Evolutionary conservation across 805 yeast genomes (phyloP).

Genomic region (Cyberlindnera euphorbiiphila): DNA sequence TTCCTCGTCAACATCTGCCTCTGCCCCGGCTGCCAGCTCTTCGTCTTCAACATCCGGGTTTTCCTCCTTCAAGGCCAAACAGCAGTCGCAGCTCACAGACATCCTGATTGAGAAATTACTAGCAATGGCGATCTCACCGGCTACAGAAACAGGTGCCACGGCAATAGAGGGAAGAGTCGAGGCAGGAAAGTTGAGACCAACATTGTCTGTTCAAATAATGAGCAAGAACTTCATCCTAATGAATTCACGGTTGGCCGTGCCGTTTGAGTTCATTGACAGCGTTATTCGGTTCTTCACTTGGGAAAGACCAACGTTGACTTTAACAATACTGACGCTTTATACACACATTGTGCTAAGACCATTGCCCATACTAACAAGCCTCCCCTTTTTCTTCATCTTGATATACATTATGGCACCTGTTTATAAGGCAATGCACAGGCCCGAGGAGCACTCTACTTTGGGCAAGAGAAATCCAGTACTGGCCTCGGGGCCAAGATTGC

Average conservation of each 20-base stretch:
- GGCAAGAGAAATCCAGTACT: constrained; percentile 40
- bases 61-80: constrained; percentile 8
- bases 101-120: constrained; percentile 68
- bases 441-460: constrained; percentile 39
- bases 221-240: constrained; percentile 61
- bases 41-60: background rate
- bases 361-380: constrained; percentile 40
- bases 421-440: constrained; percentile 58
- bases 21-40: no score
- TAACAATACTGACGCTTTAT: constrained; percentile 48
- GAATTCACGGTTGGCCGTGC: constrained; percentile 57
- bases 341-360: constrained; percentile 62
- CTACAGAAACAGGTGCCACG: constrained; percentile 42
- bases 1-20: background rate
- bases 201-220: constrained; percentile 64
- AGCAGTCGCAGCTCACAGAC: constrained; percentile 45
- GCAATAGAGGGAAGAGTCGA: constrained; percentile 51
- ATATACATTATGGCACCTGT: constrained; percentile 64
- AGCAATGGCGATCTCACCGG: constrained; percentile 67
- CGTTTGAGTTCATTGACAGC: constrained; percentile 59
- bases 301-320: constrained; percentile 58
- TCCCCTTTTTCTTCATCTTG: constrained; percentile 54
- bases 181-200: constrained; percentile 62
- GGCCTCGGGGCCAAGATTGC: constrained; percentile 40
- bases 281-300: constrained; percentile 55